phyloP scores from a whole-genome alignment of 352 stramenopile species.

The Salisapilia sapeloensis region DNA sequence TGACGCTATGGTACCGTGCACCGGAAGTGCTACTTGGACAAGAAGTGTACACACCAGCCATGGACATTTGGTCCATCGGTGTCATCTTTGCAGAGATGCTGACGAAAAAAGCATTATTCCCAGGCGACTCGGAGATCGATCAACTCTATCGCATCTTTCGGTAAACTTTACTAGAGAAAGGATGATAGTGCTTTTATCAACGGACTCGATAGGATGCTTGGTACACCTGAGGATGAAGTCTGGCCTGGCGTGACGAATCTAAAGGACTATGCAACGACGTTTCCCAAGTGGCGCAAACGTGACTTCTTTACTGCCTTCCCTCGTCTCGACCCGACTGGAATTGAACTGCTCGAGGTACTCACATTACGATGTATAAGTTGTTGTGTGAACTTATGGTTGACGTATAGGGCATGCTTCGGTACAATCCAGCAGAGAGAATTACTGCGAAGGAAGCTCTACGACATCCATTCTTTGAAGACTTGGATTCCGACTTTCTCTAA shows the following conservation, averaged over 20 bases:
- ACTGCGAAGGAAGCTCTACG: constrained; percentile 68
- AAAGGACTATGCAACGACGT: constrained; percentile 89
- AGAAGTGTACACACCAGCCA: constrained; percentile 67
- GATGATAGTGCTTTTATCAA: neutral
- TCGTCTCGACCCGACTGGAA: constrained; percentile 27
- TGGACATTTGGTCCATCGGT: constrained; percentile 81
- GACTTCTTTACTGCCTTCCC: constrained; percentile 46
- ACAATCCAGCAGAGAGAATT: constrained; percentile 51
- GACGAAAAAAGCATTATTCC: constrained; percentile 65
- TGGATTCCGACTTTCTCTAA: constrained; percentile 62
- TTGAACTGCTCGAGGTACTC: constrained; percentile 47
- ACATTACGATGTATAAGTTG: neutral
- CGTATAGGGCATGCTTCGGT: constrained; percentile 45
- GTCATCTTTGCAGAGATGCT: constrained; percentile 80
- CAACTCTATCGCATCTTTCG: constrained; percentile 80
- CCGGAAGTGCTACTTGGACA: constrained; percentile 96
- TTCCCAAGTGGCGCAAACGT: constrained; percentile 93
- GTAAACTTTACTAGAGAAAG: constrained; percentile 7
- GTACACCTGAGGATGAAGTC: constrained; percentile 90
- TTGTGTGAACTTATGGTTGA: constrained; percentile 2
- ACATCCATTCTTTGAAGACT: constrained; percentile 73
- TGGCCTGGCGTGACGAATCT: constrained; percentile 95
- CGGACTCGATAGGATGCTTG: constrained; percentile 48
- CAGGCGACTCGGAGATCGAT: constrained; percentile 74
- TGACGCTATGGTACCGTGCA: constrained; percentile 98